phyloP scores from a whole-genome alignment of 331 rosid genomes.

The Acacia concinna region DNA sequence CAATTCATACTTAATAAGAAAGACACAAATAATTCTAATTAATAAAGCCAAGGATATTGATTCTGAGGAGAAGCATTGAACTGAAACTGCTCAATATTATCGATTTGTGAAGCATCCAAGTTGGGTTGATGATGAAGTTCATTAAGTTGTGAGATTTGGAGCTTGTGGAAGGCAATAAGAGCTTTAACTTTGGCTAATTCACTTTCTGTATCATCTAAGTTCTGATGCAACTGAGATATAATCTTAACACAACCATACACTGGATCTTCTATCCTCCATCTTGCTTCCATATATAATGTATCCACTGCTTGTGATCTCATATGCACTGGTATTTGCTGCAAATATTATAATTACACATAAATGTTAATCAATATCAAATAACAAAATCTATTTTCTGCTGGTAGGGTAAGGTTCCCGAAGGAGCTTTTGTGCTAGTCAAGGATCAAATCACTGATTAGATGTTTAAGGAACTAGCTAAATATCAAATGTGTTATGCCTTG shows the following conservation, averaged over 20 bases:
- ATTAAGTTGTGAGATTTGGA: neutral
- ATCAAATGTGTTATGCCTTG: no score
- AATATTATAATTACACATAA: neutral
- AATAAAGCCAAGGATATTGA: slow-evolving; percentile 22
- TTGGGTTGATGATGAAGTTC: slow-evolving; percentile 16
- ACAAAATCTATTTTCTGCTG: neutral
- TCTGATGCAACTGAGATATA: slow-evolving; percentile 47
- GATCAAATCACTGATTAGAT: no score
- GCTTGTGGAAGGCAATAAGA: slow-evolving; percentile 42
- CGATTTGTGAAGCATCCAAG: slow-evolving; percentile 25
- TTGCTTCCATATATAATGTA: slow-evolving; percentile 55
- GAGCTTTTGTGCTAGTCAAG: no score
- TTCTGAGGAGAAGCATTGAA: slow-evolving; percentile 15
- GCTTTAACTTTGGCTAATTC: slow-evolving; percentile 52
- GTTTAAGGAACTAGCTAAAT: no score
- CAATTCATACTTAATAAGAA: no score
- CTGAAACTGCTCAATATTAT: slow-evolving; percentile 22
- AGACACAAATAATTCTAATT: neutral
- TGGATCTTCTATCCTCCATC: slow-evolving; percentile 54
- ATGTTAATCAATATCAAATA: neutral
- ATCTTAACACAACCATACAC: slow-evolving; percentile 65
- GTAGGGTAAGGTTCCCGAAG: fast-evolving
- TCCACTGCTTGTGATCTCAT: slow-evolving; percentile 50
- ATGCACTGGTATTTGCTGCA: slow-evolving; percentile 50
- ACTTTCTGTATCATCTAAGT: slow-evolving; percentile 34